A percentile compares a stretch with the other conserved stretches of the same genome.
Conservation (phyloP, 2,329 filamentous ascomycete species). For the Pseudogymnoascus destructans region DNA sequence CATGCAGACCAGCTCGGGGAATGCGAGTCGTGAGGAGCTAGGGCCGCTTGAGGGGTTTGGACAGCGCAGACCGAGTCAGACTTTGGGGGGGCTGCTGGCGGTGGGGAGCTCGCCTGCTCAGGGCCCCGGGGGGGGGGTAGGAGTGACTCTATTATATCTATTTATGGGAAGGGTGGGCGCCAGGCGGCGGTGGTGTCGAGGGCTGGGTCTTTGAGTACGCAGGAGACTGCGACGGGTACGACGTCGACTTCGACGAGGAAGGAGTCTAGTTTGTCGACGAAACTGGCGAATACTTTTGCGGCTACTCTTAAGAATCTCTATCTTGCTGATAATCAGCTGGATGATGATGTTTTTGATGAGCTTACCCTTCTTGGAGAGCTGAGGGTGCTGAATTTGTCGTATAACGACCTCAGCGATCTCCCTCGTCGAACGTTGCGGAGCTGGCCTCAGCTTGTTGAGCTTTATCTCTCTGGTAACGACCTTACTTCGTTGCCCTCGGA, state of each 20-base stretch:
- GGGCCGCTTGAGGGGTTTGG: conserved; percentile 49
- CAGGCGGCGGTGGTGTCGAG: conserved; percentile 76
- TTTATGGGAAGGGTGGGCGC: conserved; percentile 64
- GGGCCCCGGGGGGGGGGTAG: conserved; percentile 39
- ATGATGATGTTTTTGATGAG: conserved; percentile 92
- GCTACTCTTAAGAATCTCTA: conserved; percentile 73
- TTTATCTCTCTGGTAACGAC: conserved; percentile 93
- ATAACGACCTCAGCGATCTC: conserved; percentile 88
- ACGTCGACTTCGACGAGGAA: conserved; percentile 54
- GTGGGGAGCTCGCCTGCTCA: conserved; percentile 60
- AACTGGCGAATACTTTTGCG: conserved; percentile 75
- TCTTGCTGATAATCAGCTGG: conserved; percentile 84
- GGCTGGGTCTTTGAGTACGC: conserved; percentile 37
- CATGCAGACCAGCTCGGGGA: conserved; percentile 34
- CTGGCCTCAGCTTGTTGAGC: conserved; percentile 80
- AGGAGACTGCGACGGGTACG: conserved; percentile 28
- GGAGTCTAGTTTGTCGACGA: conserved; percentile 74
- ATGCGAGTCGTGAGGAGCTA: conserved; percentile 68
- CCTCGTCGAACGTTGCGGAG: conserved; percentile 76
- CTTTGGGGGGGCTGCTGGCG: conserved; percentile 62
- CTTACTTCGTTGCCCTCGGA: conserved; percentile 83
- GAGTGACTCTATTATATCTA: conserved; percentile 75
- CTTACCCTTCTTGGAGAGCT: conserved; percentile 71
- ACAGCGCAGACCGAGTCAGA: conserved; percentile 68
- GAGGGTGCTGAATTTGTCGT: conserved; percentile 81